Evolutionary conservation across 2,329 filamentous ascomycete species (phyloP), one percentile per base, ranked within the genome.

Genomic region (Calonectria multiphialidica): DNA sequence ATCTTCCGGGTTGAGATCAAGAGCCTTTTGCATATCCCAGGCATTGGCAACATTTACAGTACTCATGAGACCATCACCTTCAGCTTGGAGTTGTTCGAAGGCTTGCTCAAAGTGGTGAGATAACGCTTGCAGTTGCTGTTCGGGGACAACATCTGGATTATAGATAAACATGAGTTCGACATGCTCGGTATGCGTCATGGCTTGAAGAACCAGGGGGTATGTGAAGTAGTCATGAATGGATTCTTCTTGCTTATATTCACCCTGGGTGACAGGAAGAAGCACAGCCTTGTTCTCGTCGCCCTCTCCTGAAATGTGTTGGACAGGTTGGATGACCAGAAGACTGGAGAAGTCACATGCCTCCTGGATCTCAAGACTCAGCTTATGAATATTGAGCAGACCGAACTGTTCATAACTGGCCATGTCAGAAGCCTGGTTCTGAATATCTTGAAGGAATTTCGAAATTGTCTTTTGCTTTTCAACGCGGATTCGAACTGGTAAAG

Each of bases 371-470:
- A 59, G 53, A 2, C 53, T 33, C 37, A 57, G 35, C 21, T 64
- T 72, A 35, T 72, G 71, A 50, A 80, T 80, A 21, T 74, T 71
- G 1, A 70, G 72, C 25, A 76, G 23, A 5, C 74, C 74, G 3
- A 47, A 67, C 6, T 76, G 72, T 42, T 74, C 70, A 49, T 47
- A 71, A 16, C 49, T 16, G 1, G 70, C 69, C 72, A 76, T 72
- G 13, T 71, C 74, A 5, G 64, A 35, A 8, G 70, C 59, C 23
- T 72, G 45, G 1, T 57, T 18, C 33, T 80, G 76, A 0, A 78
- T 33, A 0, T 78, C 75, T n/a, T 86, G 78, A 18, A 91, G 79
- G 66, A 86, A 88, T 28, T 86, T 79, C 0, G 75, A 73, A 13
- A 86, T 78, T 0, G 80, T 75, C 21, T 66, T 49, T 23, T 68